phyloP scores from a whole-genome alignment of 345 rosid genomes.

The Corchorus capsularis region DNA sequence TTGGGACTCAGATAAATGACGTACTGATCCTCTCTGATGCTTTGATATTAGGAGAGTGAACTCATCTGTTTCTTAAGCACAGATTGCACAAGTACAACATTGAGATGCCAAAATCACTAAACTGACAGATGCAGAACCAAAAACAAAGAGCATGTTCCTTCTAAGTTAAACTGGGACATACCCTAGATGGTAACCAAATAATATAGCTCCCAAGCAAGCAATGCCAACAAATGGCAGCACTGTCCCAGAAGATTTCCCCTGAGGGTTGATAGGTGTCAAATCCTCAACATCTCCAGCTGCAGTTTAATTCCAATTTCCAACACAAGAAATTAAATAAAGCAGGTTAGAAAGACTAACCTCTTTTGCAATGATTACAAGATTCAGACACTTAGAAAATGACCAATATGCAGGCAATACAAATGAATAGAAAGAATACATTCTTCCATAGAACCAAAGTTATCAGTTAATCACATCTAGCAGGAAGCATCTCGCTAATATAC shows the following conservation, averaged over 20 bases:
- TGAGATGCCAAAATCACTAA: neutral
- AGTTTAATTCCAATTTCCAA: slow-evolving; percentile 21
- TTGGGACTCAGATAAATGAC: neutral
- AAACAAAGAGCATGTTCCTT: neutral
- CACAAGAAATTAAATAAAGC: neutral
- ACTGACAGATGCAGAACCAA: neutral
- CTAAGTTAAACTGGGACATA: slow-evolving; percentile 34
- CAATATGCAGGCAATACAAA: neutral
- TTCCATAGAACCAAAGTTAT: neutral
- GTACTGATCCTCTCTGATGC: neutral
- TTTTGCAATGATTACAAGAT: slow-evolving; percentile 1
- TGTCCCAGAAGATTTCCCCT: slow-evolving; percentile 60
- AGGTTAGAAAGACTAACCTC: neutral
- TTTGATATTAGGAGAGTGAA: neutral
- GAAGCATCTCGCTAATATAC: neutral
- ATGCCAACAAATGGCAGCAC: slow-evolving; percentile 90
- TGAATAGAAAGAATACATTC: neutral
- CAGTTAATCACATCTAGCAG: neutral
- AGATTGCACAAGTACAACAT: neutral
- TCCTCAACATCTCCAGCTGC: slow-evolving; percentile 76
- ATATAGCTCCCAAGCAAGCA: slow-evolving; percentile 94
- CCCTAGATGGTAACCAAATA: slow-evolving; percentile 99
- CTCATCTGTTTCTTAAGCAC: neutral
- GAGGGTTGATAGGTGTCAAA: slow-evolving; percentile 46
- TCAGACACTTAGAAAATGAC: neutral